Conservation (phyloP, 306 rosid species). For the Pueraria montana region DNA sequence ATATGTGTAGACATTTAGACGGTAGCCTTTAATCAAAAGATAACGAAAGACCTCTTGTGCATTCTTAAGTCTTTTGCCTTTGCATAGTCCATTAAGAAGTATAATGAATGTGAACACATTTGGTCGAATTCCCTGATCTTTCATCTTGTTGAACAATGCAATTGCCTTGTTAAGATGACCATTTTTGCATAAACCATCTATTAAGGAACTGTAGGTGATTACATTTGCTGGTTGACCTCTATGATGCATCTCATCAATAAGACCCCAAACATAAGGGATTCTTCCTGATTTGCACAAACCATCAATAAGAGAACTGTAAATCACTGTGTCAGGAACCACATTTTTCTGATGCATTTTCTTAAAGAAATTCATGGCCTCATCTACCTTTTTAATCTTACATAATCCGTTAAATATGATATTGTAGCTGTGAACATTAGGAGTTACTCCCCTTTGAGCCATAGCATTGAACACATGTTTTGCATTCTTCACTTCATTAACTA, state of each 20-base stretch:
- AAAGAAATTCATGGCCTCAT: not conserved
- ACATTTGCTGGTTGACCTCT: not conserved
- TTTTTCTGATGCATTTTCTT: not conserved
- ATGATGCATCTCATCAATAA: not conserved
- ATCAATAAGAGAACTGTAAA: not conserved
- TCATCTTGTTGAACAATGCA: not conserved
- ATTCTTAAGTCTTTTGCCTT: not conserved
- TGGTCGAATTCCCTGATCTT: not conserved
- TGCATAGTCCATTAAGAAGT: slow-evolving; percentile 21
- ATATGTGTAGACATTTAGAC: fast-evolving
- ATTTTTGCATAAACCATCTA: slow-evolving; percentile 22
- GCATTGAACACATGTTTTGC: not conserved
- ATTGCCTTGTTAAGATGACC: not conserved
- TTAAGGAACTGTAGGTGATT: not conserved
- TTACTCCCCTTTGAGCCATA: not conserved
- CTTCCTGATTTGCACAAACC: not conserved
- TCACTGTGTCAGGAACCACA: not conserved
- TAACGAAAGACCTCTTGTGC: not conserved
- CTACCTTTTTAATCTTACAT: not conserved
- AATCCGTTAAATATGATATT: not conserved
- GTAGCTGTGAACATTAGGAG: not conserved
- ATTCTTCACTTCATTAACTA: not conserved
- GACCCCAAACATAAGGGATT: not conserved
- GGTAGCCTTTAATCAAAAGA: not conserved
- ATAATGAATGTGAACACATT: not conserved